Evolutionary conservation across 495 filamentous ascomycete species (phyloP).

Genomic region (Hyaloscypha finlandica): DNA sequence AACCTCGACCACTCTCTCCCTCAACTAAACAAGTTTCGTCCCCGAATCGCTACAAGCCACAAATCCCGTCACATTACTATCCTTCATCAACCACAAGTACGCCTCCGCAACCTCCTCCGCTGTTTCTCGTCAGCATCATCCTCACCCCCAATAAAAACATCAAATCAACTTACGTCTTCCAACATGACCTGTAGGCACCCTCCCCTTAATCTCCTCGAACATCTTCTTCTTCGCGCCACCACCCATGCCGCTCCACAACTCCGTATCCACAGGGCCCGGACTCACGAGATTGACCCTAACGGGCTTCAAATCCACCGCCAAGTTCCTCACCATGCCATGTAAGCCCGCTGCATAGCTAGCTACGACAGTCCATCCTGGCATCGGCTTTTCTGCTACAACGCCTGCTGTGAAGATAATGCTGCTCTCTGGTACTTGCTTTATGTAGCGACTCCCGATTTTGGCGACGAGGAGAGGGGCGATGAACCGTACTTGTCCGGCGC

Average conservation of each 20-base stretch:
- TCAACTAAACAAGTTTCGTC: slow-evolving; percentile 13
- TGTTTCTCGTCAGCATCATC: slow-evolving; percentile 4
- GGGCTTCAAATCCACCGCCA: slow-evolving; percentile 61
- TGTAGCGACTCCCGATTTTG: slow-evolving; percentile 50
- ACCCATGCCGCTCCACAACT: slow-evolving; percentile 41
- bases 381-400: slow-evolving; percentile 45
- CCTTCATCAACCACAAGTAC: slow-evolving; percentile 66
- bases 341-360: slow-evolving; percentile 41
- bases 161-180: slow-evolving; percentile 34
- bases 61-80: slow-evolving; percentile 52
- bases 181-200: slow-evolving; percentile 45
- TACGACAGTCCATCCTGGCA: slow-evolving; percentile 47
- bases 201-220: slow-evolving; percentile 32
- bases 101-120: slow-evolving; percentile 64
- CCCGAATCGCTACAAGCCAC: slow-evolving; percentile 27
- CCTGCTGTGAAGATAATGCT: slow-evolving; percentile 61
- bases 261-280: slow-evolving; percentile 58
- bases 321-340: slow-evolving; percentile 46
- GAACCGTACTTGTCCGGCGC: slow-evolving; percentile 50
- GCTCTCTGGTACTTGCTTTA: slow-evolving; percentile 39
- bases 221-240: slow-evolving; percentile 35
- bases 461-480: slow-evolving; percentile 53
- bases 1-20: not conserved
- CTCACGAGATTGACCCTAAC: slow-evolving; percentile 61
- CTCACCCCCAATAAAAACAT: not conserved